Conservation (phyloP, 1,284 basidiomycete species). For the Blastosporella zonata region DNA sequence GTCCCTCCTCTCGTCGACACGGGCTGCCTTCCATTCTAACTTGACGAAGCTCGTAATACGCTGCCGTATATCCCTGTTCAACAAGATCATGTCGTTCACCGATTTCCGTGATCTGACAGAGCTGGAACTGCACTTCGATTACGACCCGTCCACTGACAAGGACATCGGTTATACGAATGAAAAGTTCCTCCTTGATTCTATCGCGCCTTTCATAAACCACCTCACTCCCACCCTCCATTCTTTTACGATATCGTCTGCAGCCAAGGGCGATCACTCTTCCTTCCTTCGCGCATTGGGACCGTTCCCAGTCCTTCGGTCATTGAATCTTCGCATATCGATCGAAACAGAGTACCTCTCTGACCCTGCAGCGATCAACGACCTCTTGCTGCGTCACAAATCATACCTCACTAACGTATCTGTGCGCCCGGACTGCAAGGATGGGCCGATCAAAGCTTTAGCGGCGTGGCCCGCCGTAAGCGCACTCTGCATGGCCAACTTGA, state of each 20-base stretch:
- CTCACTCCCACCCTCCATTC: slow-evolving; percentile 23
- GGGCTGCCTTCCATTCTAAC: slow-evolving; percentile 24
- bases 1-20: slow-evolving; percentile 26
- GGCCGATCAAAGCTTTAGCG: background rate
- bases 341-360: slow-evolving; percentile 19
- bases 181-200: slow-evolving; percentile 14
- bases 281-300: slow-evolving; percentile 28
- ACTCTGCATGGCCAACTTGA: slow-evolving; percentile 2
- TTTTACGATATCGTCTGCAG: slow-evolving; percentile 29
- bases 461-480: slow-evolving; percentile 1
- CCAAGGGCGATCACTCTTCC: slow-evolving; percentile 27
- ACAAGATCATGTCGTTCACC: slow-evolving; percentile 27
- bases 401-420: slow-evolving; percentile 4
- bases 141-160: slow-evolving; percentile 4
- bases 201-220: slow-evolving; percentile 32
- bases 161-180: slow-evolving; percentile 7
- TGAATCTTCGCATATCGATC: slow-evolving; percentile 22
- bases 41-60: slow-evolving; percentile 32
- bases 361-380: slow-evolving; percentile 20
- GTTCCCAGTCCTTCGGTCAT: slow-evolving; percentile 24
- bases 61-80: slow-evolving; percentile 29
- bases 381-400: slow-evolving; percentile 7
- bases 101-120: slow-evolving; percentile 28
- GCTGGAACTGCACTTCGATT: slow-evolving; percentile 17
- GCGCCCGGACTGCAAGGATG: slow-evolving; percentile 1